phyloP scores from a whole-genome alignment of 2,329 filamentous ascomycete genomes.

The Neofusicoccum cordaticola region DNA sequence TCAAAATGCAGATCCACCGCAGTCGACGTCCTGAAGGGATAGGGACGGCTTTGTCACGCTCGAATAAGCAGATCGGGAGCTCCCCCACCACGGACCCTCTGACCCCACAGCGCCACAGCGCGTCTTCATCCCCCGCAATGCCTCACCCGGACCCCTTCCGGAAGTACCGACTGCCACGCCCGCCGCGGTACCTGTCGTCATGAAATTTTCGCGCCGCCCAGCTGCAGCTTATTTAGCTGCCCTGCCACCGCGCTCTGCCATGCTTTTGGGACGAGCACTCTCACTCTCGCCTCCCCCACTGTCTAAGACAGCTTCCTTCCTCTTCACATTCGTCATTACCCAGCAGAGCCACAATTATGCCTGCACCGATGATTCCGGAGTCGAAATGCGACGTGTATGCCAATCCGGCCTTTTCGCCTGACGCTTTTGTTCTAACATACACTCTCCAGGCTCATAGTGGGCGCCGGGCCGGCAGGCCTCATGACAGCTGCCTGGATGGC shows the following conservation, averaged over 20 bases:
- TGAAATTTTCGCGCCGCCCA: not conserved
- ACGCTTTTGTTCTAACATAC: not conserved
- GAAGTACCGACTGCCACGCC: not conserved
- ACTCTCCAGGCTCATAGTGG: conserved; percentile 33
- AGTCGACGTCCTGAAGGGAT: not conserved
- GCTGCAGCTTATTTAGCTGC: not conserved
- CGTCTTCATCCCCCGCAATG: not conserved
- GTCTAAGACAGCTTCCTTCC: not conserved
- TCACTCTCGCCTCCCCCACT: not conserved
- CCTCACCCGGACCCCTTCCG: not conserved
- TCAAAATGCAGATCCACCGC: not conserved
- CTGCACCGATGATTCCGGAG: conserved; percentile 23
- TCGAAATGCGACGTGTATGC: conserved; percentile 38
- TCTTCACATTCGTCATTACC: not conserved
- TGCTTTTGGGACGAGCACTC: not conserved
- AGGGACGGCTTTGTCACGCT: not conserved
- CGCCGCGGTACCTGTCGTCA: not conserved
- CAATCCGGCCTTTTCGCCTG: no score
- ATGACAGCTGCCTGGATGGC: conserved; percentile 44
- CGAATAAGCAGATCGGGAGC: not conserved
- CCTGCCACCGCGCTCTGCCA: not conserved
- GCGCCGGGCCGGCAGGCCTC: conserved; percentile 39
- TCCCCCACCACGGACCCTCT: not conserved
- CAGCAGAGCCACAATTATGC: conserved; percentile 21
- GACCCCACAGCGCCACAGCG: not conserved